phyloP scores from a whole-genome alignment of 2,329 filamentous ascomycete genomes.

The Curvularia sp. region DNA sequence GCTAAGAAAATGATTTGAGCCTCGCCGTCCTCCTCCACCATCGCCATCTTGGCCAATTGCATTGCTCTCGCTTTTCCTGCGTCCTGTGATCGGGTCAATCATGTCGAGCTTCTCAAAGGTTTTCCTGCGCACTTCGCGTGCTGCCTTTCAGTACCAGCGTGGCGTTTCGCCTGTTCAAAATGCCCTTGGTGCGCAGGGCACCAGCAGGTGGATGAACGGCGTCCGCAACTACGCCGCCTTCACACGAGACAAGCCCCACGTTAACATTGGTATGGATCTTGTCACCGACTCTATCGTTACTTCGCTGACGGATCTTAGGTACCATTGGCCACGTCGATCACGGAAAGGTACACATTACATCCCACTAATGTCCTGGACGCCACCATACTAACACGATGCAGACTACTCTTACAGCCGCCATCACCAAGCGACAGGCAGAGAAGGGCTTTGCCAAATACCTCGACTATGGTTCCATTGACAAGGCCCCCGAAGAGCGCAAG shows the following conservation, averaged over 20 bases:
- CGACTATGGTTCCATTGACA: slow-evolving; percentile 98
- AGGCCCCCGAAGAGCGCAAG: slow-evolving; percentile 98
- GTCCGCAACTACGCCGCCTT: slow-evolving; percentile 71
- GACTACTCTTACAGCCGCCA: slow-evolving; percentile 98
- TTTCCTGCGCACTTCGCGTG: slow-evolving; percentile 81
- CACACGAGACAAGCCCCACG: slow-evolving; percentile 93
- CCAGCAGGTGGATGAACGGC: slow-evolving; percentile 69
- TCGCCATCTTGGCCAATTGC: slow-evolving; percentile 38
- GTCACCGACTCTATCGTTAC: neutral
- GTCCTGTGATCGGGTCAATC: slow-evolving; percentile 30
- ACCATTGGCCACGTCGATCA: slow-evolving; percentile 99
- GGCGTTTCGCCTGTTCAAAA: slow-evolving; percentile 78
- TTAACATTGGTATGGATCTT: slow-evolving; percentile 83
- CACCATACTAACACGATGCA: slow-evolving; percentile 51
- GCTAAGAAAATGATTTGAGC: slow-evolving; percentile 45
- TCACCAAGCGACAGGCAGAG: slow-evolving; percentile 96
- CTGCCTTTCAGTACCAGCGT: slow-evolving; percentile 71
- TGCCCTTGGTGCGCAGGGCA: slow-evolving; percentile 68
- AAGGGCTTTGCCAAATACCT: slow-evolving; percentile 95
- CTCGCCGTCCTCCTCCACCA: slow-evolving; percentile 24
- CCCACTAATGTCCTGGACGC: slow-evolving; percentile 20
- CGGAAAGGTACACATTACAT: slow-evolving; percentile 75
- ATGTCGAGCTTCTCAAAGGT: slow-evolving; percentile 86
- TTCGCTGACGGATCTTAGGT: slow-evolving; percentile 58
- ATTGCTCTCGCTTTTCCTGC: slow-evolving; percentile 18